These are phyloP conservation scores for Paecilomyces variotii DNA, from an alignment of 2,329 filamentous ascomycete species.

Conservation along the genomic window DNA sequence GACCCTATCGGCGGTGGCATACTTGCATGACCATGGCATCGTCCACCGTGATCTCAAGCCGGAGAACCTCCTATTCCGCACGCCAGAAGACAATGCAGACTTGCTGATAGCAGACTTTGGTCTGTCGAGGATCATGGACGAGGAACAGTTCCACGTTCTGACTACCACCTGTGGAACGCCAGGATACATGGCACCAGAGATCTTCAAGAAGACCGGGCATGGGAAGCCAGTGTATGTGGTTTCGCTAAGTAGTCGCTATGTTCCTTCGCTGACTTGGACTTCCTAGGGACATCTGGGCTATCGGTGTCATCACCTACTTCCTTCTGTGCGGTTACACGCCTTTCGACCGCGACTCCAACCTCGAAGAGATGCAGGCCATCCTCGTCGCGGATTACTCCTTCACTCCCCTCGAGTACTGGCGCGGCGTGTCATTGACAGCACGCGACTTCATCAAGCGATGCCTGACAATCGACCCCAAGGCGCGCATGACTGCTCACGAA, in stretches of 20 bases:
- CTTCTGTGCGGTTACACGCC: slow-evolving; percentile 95
- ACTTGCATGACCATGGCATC: slow-evolving; percentile 96
- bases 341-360: slow-evolving; percentile 93
- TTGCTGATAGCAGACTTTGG: slow-evolving; percentile 96
- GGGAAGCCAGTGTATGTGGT: slow-evolving; percentile 78
- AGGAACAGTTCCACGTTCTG: slow-evolving; percentile 94
- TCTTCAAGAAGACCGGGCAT: slow-evolving; percentile 97
- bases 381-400: slow-evolving; percentile 94
- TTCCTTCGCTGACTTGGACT: slow-evolving; percentile 1
- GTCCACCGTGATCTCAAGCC: slow-evolving; percentile 97
- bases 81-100: slow-evolving; percentile 95
- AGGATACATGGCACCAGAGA: slow-evolving; percentile 98
- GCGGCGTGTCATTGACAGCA: slow-evolving; percentile 74
- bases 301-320: slow-evolving; percentile 98
- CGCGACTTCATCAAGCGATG: slow-evolving; percentile 90
- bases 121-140: slow-evolving; percentile 94
- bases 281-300: slow-evolving; percentile 80
- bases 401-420: slow-evolving; percentile 92
- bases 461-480: slow-evolving; percentile 78
- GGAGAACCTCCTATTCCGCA: slow-evolving; percentile 93
- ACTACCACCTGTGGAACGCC: slow-evolving; percentile 97
- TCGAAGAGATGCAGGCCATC: slow-evolving; percentile 99
- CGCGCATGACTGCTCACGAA: slow-evolving; percentile 85
- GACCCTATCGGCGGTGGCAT: slow-evolving; percentile 93
- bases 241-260: neutral